Conservation (phyloP, 768 basidiomycete species). For the Leccinum disarticulatum region DNA sequence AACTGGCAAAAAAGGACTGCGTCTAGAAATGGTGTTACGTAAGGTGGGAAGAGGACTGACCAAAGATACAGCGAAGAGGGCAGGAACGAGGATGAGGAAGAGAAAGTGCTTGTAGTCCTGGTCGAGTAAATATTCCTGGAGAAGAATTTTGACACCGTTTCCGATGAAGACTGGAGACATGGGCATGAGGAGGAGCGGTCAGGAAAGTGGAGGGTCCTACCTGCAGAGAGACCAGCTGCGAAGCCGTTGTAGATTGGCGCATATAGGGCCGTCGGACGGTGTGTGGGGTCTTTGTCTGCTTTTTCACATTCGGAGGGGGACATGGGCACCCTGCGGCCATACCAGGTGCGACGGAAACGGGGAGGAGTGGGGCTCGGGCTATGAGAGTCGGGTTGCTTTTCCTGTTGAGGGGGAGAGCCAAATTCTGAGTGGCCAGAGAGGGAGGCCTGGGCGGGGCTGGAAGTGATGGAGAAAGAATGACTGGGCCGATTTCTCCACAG, state of each 20-base stretch:
- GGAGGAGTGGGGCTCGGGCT: conserved; percentile 27
- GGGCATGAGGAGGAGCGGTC: background rate
- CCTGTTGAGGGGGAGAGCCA: conserved; percentile 17
- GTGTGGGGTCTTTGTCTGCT: conserved; percentile 11
- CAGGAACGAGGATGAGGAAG: conserved; percentile 41
- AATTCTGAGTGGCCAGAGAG: conserved; percentile 39
- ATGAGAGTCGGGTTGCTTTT: conserved; percentile 15
- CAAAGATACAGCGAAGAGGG: conserved; percentile 48
- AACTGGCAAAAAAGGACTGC: conserved; percentile 23
- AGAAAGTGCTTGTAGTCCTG: conserved; percentile 41
- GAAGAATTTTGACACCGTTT: conserved; percentile 58
- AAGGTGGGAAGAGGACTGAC: conserved; percentile 22
- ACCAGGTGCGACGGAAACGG: conserved; percentile 55
- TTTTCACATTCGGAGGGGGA: conserved; percentile 34
- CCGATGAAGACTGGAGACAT: conserved; percentile 56
- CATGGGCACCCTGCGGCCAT: conserved; percentile 50
- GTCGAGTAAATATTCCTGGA: conserved; percentile 54
- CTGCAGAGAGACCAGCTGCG: conserved; percentile 26
- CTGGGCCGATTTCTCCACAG: conserved; percentile 47
- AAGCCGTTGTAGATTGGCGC: conserved; percentile 29
- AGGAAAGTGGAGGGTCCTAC: conserved; percentile 4
- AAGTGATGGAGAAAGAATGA: conserved; percentile 21
- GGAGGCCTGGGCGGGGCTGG: conserved; percentile 33
- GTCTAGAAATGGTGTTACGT: background rate
- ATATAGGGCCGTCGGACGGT: conserved; percentile 25